These are phyloP conservation scores for Dipodascus geniculatus DNA, from an alignment of 805 yeast species.

Conservation along the genomic window DNA sequence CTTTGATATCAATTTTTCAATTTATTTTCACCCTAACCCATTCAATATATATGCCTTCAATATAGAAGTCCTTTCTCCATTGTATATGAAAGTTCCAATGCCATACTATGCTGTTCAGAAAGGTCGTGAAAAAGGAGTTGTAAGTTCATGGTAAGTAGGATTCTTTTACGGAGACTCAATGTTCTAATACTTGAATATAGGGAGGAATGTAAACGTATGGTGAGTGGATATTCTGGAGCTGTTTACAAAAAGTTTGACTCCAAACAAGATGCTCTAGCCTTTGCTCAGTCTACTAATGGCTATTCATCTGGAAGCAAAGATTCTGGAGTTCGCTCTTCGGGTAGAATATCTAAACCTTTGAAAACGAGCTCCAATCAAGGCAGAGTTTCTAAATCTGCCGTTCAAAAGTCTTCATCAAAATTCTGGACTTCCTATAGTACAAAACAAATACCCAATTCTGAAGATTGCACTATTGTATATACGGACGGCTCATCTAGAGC, in stretches of 20 bases:
- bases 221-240: constrained; percentile 46
- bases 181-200: constrained; percentile 44
- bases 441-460: too few relatives aligned
- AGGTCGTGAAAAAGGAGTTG: background rate
- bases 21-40: too few relatives aligned
- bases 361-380: constrained; percentile 1
- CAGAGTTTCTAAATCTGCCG: background rate
- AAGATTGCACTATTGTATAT: constrained; percentile 28
- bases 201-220: constrained; percentile 36
- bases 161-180: background rate
- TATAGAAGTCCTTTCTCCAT: background rate
- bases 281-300: constrained; percentile 18
- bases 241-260: constrained; percentile 43
- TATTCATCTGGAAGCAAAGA: constrained; percentile 1
- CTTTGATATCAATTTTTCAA: too few relatives aligned
- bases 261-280: constrained; percentile 37
- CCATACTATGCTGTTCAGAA: constrained; percentile 1
- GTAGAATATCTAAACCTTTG: constrained; percentile 1
- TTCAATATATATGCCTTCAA: too few relatives aligned
- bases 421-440: background rate
- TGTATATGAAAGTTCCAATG: background rate
- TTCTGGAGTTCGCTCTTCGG: background rate
- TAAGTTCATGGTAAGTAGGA: background rate
- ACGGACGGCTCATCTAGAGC: constrained; percentile 71
- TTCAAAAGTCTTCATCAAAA: background rate